These are phyloP conservation scores for Trypanosoma cruzi DNA, from an alignment of 208 protist species.

Conservation along the genomic window DNA sequence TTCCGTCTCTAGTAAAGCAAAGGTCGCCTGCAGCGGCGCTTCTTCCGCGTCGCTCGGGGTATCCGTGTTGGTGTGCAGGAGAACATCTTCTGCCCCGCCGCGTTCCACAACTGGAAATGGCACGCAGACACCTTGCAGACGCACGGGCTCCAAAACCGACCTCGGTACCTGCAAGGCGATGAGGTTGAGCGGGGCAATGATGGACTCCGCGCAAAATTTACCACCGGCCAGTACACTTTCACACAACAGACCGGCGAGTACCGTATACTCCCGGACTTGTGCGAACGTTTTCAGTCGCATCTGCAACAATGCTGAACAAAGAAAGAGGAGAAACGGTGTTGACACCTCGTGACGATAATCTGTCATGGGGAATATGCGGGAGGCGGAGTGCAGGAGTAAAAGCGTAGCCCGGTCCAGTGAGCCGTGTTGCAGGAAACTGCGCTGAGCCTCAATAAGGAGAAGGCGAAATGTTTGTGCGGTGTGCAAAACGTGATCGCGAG, in stretches of 20 bases:
- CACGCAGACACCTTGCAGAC: constrained; percentile 57
- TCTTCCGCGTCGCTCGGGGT: constrained; percentile 1
- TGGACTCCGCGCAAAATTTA: constrained; percentile 62
- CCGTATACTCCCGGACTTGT: constrained; percentile 51
- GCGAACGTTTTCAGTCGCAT: constrained; percentile 51
- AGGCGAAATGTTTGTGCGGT: constrained; percentile 69
- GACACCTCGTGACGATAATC: constrained; percentile 83
- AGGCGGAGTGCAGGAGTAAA: constrained; percentile 64
- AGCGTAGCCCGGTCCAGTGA: constrained; percentile 38
- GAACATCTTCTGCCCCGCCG: constrained; percentile 32
- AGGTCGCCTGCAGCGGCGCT: constrained; percentile 19
- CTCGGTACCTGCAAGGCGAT: constrained; percentile 73
- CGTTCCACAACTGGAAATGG: constrained; percentile 67
- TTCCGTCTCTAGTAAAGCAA: constrained; percentile 42
- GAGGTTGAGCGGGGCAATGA: constrained; percentile 71
- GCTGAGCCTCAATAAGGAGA: constrained; percentile 80
- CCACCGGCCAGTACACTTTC: constrained; percentile 35
- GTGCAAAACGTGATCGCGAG: constrained; percentile 46
- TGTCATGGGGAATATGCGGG: constrained; percentile 73
- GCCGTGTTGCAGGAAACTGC: constrained; percentile 49
- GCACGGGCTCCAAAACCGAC: constrained; percentile 46
- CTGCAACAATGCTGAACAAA: constrained; percentile 70
- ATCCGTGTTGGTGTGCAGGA: neutral
- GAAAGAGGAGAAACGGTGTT: constrained; percentile 74
- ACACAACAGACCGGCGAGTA: constrained; percentile 48